Conservation (phyloP, 345 rosid species). For the Corchorus capsularis region DNA sequence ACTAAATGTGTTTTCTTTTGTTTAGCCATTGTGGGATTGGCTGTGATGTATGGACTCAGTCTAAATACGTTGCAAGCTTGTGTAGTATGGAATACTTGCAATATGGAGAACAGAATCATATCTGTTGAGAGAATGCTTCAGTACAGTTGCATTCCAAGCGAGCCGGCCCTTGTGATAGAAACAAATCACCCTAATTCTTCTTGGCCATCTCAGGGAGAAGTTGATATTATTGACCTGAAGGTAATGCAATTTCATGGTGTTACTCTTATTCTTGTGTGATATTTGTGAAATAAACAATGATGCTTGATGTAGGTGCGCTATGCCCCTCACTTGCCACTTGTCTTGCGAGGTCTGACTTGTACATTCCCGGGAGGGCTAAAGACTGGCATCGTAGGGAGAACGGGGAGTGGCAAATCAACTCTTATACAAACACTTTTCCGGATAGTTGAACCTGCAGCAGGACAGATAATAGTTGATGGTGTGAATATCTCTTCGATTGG, state of each 20-base stretch:
- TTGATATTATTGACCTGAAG: conserved; percentile 47
- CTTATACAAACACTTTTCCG: conserved; percentile 64
- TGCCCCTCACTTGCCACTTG: conserved; percentile 61
- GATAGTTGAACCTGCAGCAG: conserved; percentile 60
- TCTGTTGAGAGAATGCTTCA: conserved; percentile 72
- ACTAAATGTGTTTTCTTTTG: background rate
- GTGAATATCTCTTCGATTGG: conserved; percentile 53
- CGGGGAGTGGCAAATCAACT: conserved; percentile 71
- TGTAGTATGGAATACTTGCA: conserved; percentile 71
- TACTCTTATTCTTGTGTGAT: background rate
- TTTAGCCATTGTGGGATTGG: conserved; percentile 80
- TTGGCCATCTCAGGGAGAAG: conserved; percentile 70
- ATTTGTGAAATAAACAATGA: background rate
- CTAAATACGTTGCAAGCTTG: conserved; percentile 67
- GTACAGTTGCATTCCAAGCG: conserved; percentile 54
- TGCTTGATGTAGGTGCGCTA: conserved; percentile 40
- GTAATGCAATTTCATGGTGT: conserved; percentile 24
- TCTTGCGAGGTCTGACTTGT: conserved; percentile 50
- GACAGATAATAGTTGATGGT: conserved; percentile 57
- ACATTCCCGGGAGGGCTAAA: conserved; percentile 53
- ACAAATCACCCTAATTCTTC: conserved; percentile 41
- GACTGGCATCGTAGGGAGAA: conserved; percentile 67
- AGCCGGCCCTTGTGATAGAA: conserved; percentile 65
- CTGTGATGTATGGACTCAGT: conserved; percentile 82
- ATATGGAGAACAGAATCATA: conserved; percentile 75